A percentile compares a stretch with the other conserved stretches of the same genome.
Evolutionary conservation across 2,329 filamentous ascomycete genomes (phyloP).

Genomic region (Epichloe brachyelytri): DNA sequence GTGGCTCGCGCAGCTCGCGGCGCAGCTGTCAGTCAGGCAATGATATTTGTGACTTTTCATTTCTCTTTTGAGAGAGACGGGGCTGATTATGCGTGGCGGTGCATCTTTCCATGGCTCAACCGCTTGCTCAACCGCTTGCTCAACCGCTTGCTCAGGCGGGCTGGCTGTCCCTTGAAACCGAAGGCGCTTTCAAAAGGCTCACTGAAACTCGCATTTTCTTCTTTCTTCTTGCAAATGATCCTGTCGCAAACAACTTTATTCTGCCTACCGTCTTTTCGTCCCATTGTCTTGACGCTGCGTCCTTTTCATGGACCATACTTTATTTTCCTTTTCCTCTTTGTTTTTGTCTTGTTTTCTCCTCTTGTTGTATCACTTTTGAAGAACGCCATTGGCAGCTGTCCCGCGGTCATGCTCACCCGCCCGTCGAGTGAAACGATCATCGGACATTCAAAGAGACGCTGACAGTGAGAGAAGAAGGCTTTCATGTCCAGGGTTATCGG

Average conservation of each 20-base stretch:
- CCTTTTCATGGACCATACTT: neutral
- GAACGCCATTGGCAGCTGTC: neutral
- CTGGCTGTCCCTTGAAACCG: neutral
- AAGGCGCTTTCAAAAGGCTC: neutral
- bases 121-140: constrained; percentile 8
- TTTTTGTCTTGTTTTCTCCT: neutral
- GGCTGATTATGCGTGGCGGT: too few species aligned
- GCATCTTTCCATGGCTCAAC: too few species aligned
- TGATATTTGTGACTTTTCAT: too few species aligned
- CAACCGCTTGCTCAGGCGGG: constrained; percentile 19
- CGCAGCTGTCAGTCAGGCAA: neutral
- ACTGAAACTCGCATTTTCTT: constrained; percentile 5
- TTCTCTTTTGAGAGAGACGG: too few species aligned
- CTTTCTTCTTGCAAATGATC: constrained; percentile 2
- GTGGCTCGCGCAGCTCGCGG: neutral
- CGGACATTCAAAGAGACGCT: neutral
- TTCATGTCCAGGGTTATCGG: neutral
- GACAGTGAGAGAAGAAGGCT: neutral
- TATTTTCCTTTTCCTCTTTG: neutral
- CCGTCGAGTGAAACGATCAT: neutral
- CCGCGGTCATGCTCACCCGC: neutral
- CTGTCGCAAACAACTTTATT: constrained; percentile 6
- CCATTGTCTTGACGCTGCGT: neutral
- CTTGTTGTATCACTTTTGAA: neutral
- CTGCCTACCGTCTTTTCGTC: constrained; percentile 5